Evolutionary conservation across 495 filamentous ascomycete genomes (phyloP), one percentile per base, ranked within the genome.

Genomic region (Parathielavia hyrcaniae): DNA sequence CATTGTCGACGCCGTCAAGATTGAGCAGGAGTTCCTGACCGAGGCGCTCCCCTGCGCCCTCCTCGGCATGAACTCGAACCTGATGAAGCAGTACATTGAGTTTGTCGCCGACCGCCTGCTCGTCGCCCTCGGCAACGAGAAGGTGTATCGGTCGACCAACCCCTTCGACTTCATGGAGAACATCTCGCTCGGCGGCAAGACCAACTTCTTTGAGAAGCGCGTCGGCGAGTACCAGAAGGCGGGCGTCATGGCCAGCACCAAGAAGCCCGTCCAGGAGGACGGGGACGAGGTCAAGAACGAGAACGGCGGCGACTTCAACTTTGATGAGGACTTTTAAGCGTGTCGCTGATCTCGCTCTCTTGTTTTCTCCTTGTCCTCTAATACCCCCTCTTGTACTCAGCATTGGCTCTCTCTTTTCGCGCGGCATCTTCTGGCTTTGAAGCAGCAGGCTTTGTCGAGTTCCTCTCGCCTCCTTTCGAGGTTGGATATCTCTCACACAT

Each of bases 131-230:
- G 93, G 93, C 63, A 96, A 95, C 73, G 80, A 86, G 62, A 97
- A 97, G 81, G 81, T 88, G 71, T 98, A 95, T 84, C 84, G 92
- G 66, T 78, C 85, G 30, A 81, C 87, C 71, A 98, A 98, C 77
- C 93, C 93, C 64, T 98, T 98, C 75, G 93, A 98, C 82, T 98
- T 98, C 77, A 98, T 98, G 93, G 93, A 98, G 83, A 92, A 90
- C 68, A 98, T 98, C 77, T 97, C 93, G 11, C 81, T 98, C 34
- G 89, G 91, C 30, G 93, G 93, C 75, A 98, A 98, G 86, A 98
- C 93, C 73, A 98, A 98, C 82, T 98, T 98, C 88, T 98, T 98
- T 74, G 93, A 98, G 85, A 98, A 98, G 88, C 88, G 93, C 59
- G 93, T 98, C 41, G 95, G 88, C 74, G 93, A 98, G 70, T 98